Base-by-base conservation (phyloP, 2,329 filamentous ascomycete genomes). In the Sarocladiaceae sp. region DNA sequence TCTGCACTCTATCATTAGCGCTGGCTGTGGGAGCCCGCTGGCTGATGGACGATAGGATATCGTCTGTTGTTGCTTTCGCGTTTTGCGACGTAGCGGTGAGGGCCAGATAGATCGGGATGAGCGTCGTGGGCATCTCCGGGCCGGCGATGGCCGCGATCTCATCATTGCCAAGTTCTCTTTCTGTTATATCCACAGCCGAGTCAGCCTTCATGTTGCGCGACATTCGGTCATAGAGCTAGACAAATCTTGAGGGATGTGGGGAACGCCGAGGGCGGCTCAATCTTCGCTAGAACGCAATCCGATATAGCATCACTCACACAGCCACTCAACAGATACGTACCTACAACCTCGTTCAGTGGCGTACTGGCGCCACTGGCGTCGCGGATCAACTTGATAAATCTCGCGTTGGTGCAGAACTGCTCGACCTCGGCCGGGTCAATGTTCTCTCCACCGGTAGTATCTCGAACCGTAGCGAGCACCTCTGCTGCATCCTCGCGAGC, bases 341-440 rank as follows among this genome's bases (percentile, higher is more conserved):
- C 71, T 47, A 76, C 67, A 33, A 76, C 60, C 59, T 76, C 69
- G 48, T 73, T 64, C 18, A 81, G 64, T 31, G 66, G 67, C 47
- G 70, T 67, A 56, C 66, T 65, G 19, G 61, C 63, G 42, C 68
- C 59, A 37, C 58, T 59, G 41, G 63, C 59, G 35, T 70, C 68
- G 52, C 84, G 85, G 46, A 97, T 82, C 39, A 97, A 77, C 65
- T 93, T 95, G 59, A 95, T 85, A 60, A 95, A 93, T 37, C 86
- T 85, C 41, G 90, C 91, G 53, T 95, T 94, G 66, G 94, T 96
- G 76, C 91, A 97, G 63, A 96, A 97, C 27, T 85, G 72, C 57
- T 95, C 90, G 35, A 97, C 82, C 55, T 95, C 88, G 44, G 78
- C 77, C 34, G 79, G 70, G 37, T 84, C 73, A 46, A 95, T 74